These are phyloP conservation scores for Hymenoscyphus fructigenus DNA, from an alignment of 2,329 filamentous ascomycete species.

Conservation along the genomic window DNA sequence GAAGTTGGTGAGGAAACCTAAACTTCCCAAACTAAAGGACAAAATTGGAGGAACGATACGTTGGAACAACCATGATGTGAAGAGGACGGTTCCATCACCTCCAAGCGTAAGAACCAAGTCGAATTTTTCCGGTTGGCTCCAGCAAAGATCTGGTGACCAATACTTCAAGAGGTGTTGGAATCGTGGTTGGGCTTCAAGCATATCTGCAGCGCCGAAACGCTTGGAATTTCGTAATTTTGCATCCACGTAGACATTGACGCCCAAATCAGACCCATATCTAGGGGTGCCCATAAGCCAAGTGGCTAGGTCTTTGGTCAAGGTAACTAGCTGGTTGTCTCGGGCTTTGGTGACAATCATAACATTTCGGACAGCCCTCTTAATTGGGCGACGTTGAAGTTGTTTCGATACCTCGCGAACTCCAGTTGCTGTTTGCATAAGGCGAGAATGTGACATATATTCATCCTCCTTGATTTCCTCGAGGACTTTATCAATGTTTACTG, in stretches of 20 bases:
- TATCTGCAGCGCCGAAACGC: conserved; percentile 75
- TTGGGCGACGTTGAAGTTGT: conserved; percentile 87
- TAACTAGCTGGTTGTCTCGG: conserved; percentile 88
- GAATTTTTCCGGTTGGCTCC: conserved; percentile 90
- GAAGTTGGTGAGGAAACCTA: conserved; percentile 87
- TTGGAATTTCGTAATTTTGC: conserved; percentile 86
- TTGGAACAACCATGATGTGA: conserved; percentile 91
- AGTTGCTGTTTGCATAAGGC: conserved; percentile 91
- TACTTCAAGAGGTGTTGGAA: conserved; percentile 86
- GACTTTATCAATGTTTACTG: conserved; percentile 91
- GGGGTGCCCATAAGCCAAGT: conserved; percentile 87
- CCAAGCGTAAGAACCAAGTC: conserved; percentile 89
- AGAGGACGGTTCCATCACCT: conserved; percentile 83
- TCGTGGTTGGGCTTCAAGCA: conserved; percentile 71
- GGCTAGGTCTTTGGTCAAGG: conserved; percentile 82
- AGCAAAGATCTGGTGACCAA: conserved; percentile 96
- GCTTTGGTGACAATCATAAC: conserved; percentile 99
- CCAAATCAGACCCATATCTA: conserved; percentile 83
- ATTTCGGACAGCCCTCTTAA: conserved; percentile 87
- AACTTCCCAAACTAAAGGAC: conserved; percentile 78
- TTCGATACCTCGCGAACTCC: conserved; percentile 94
- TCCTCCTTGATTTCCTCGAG: conserved; percentile 90
- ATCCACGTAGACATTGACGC: conserved; percentile 97
- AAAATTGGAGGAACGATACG: conserved; percentile 81
- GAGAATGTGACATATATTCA: conserved; percentile 88